These are phyloP conservation scores for Aspergillus campestris DNA, from an alignment of 495 filamentous ascomycete genomes.

Conservation along the genomic window DNA sequence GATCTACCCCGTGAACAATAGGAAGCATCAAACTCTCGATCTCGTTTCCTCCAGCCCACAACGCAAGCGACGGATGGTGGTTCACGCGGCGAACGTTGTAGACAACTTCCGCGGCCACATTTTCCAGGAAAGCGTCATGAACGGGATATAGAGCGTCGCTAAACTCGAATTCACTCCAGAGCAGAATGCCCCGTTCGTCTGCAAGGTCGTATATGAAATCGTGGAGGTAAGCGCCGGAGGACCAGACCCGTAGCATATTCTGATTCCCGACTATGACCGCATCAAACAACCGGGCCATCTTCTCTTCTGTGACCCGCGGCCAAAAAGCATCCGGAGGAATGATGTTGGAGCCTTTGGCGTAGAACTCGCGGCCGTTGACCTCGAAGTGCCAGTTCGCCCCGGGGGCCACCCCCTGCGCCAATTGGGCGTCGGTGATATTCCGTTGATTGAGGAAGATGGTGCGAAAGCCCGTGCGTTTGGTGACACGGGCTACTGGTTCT, in stretches of 20 bases:
- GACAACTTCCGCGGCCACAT: slow-evolving; percentile 47
- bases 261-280: slow-evolving; percentile 51
- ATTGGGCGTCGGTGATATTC: slow-evolving; percentile 49
- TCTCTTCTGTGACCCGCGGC: slow-evolving; percentile 49
- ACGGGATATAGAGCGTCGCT: slow-evolving; percentile 57
- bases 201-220: slow-evolving; percentile 64
- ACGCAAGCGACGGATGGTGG: slow-evolving; percentile 58
- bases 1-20: slow-evolving; percentile 35
- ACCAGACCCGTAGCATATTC: slow-evolving; percentile 66
- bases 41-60: slow-evolving; percentile 64
- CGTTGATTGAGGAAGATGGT: slow-evolving; percentile 58
- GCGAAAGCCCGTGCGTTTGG: slow-evolving; percentile 54
- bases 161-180: slow-evolving; percentile 65
- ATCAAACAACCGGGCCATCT: slow-evolving; percentile 48
- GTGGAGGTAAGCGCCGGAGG: slow-evolving; percentile 53
- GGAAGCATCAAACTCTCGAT: slow-evolving; percentile 49
- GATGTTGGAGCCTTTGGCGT: slow-evolving; percentile 59
- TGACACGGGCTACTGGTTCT: slow-evolving; percentile 35
- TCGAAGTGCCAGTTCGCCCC: slow-evolving; percentile 65
- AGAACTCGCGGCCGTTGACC: slow-evolving; percentile 60
- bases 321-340: slow-evolving; percentile 62
- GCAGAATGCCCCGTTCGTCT: slow-evolving; percentile 54
- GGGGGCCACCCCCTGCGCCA: slow-evolving; percentile 49
- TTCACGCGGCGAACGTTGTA: slow-evolving; percentile 58
- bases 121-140: slow-evolving; percentile 47